These are phyloP conservation scores for Thalassiosira sp. DNA, from an alignment of 352 stramenopile genomes.

Conservation along the genomic window DNA sequence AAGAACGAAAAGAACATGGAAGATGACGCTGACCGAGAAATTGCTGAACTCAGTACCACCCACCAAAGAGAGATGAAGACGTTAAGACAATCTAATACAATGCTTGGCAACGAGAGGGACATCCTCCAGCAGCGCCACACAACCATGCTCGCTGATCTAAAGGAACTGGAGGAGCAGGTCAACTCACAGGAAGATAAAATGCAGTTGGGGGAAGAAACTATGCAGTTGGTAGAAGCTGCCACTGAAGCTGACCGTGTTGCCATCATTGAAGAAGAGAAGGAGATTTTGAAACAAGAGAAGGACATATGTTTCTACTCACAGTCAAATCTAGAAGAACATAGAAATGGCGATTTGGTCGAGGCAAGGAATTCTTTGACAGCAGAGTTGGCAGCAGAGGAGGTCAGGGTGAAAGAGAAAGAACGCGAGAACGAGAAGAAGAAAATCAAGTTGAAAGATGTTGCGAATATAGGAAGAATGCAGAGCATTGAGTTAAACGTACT, in stretches of 20 bases:
- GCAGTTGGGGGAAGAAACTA: background rate
- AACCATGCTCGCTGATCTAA: conserved; percentile 7
- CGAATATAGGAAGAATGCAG: background rate
- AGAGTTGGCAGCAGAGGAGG: background rate
- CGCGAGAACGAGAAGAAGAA: background rate
- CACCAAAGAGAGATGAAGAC: too few species aligned
- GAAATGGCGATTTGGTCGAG: conserved; percentile 5
- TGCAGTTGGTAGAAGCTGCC: background rate
- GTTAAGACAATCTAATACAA: background rate
- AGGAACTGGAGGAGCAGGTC: conserved; percentile 17
- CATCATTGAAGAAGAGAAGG: conserved; percentile 4
- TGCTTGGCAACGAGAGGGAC: conserved; percentile 13
- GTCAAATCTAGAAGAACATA: conserved; percentile 21
- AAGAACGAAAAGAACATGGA: conserved; percentile 13
- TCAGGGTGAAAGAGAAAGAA: background rate
- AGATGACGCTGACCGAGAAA: conserved; percentile 7
- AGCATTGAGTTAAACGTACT: background rate
- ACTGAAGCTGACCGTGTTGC: background rate
- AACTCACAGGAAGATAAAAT: conserved; percentile 6
- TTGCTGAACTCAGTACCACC: background rate
- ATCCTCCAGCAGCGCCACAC: conserved; percentile 1
- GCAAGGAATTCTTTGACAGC: background rate
- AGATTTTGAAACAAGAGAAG: background rate
- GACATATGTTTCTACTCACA: conserved; percentile 13
- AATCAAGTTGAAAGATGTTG: background rate